phyloP scores from a whole-genome alignment of 768 basidiomycete genomes.

The Termitomyces sp. region DNA sequence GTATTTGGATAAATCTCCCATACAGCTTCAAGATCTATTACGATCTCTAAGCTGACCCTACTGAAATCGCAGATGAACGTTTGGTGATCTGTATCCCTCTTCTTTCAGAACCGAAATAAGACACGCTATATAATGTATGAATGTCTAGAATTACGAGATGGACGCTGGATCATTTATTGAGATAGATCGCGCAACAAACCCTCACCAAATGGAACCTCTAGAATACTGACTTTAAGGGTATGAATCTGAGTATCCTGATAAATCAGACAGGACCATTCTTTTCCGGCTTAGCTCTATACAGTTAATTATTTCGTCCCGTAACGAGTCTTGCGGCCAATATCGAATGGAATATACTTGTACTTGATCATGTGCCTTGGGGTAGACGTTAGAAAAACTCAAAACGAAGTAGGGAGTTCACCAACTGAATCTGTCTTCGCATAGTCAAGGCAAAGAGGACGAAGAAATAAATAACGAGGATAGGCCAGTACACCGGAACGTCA shows the following conservation, averaged over 20 bases:
- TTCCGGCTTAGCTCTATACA: not conserved
- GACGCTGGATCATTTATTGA: not conserved
- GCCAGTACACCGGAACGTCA: conserved; percentile 99
- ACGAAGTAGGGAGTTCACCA: conserved; percentile 25
- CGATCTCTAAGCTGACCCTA: not conserved
- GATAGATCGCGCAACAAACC: conserved; percentile 1
- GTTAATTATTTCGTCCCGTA: conserved; percentile 50
- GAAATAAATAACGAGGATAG: conserved; percentile 96
- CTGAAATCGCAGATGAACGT: not conserved
- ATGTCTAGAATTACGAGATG: not conserved
- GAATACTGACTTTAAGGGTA: conserved; percentile 15
- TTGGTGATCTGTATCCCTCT: not conserved
- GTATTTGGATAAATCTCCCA: not conserved
- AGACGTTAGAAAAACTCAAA: not conserved
- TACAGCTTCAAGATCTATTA: not conserved
- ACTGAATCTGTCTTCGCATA: conserved; percentile 96
- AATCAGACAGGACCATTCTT: not conserved
- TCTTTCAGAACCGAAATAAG: not conserved
- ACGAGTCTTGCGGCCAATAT: conserved; percentile 88
- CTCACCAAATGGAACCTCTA: conserved; percentile 1
- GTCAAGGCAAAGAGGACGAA: conserved; percentile 91
- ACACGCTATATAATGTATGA: not conserved
- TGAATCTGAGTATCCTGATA: conserved; percentile 4
- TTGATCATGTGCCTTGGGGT: conserved; percentile 90
- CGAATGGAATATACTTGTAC: conserved; percentile 95